Base-by-base conservation (phyloP, 352 stramenopile species). In the Aphanomyces stellatus region DNA sequence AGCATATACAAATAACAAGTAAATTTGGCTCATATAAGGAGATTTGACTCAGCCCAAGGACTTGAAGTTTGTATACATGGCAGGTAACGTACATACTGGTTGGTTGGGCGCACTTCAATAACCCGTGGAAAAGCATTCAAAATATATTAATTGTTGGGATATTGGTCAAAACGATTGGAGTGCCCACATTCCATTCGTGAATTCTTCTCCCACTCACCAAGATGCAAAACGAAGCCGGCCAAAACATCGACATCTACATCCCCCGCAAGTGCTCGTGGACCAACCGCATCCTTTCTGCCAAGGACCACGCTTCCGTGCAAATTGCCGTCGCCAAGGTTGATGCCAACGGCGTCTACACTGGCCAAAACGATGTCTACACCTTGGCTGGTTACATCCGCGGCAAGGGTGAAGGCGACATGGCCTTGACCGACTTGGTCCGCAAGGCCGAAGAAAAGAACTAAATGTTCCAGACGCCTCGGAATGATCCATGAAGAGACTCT, bases 241-340 rank as follows among this genome's bases (percentile, higher is more conserved):
- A 98, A 74, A 98, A 96, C 78, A 97, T 99, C 62, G 96, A 99
- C 74, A 96, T 99, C 73, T 99, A 99, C 84, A 97, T 99, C 81
- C 96, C 96, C 69, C 88, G 96, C 81, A 99, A 99, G 80, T 99
- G 96, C 91, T 98, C 96, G 73, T 99, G 93, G 92, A 99, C 96
- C 71, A 99, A 98, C 88, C 90, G 96, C 81, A 95, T 99, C 72
- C 91, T 99, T 51, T 82, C 91, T 75, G 95, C 96, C 71, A 98
- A 99, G 89, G 96, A 99, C 82, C 93, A 99, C 80, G 87, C 93
- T 59, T 96, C 95, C 63, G 91, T 99, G 74, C 96, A 99, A 79
- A 98, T 99, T 79, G 98, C 98, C 85, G 93, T 99, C 69, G 96
- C 78, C 71, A 96, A 98, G 79, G 91, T 99, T 59, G 97, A 99